These are phyloP conservation scores for Aurifilum marmelostoma DNA, from an alignment of 2,329 filamentous ascomycete species.

Conservation along the genomic window DNA sequence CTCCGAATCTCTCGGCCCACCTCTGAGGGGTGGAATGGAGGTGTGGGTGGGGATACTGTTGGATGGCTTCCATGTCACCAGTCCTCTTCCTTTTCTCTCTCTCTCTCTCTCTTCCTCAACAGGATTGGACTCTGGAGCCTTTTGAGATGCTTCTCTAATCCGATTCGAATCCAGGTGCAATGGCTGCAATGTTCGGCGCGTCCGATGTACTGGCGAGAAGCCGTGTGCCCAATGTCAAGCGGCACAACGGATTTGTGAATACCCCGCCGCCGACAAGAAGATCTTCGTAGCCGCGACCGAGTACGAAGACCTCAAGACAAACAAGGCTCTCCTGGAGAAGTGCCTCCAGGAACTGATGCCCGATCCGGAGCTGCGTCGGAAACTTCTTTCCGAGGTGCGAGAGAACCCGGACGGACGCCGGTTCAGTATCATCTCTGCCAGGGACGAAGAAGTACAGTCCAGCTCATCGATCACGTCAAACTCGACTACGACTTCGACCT, in stretches of 20 bases:
- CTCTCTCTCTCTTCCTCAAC: not conserved
- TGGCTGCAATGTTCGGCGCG: slow-evolving; percentile 55
- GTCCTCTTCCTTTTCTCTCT: too few species aligned
- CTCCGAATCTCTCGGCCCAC: not conserved
- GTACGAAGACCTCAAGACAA: slow-evolving; percentile 45
- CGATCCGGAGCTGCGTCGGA: slow-evolving; percentile 40
- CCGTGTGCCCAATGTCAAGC: slow-evolving; percentile 51
- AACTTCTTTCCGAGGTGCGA: slow-evolving; percentile 37
- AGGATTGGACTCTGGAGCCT: not conserved
- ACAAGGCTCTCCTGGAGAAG: slow-evolving; percentile 45
- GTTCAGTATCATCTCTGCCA: slow-evolving; percentile 25
- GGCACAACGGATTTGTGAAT: slow-evolving; percentile 48
- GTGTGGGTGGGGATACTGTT: too few species aligned
- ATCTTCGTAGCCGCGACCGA: slow-evolving; percentile 47
- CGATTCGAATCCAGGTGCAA: slow-evolving; percentile 47
- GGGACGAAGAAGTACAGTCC: slow-evolving; percentile 15
- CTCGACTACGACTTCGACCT: slow-evolving; percentile 25
- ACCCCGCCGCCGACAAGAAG: slow-evolving; percentile 50
- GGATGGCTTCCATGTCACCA: not conserved
- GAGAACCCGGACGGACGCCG: slow-evolving; percentile 19
- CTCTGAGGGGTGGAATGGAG: not conserved
- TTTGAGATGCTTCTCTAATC: slow-evolving; percentile 17
- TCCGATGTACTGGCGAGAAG: slow-evolving; percentile 55
- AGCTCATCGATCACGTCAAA: slow-evolving; percentile 31
- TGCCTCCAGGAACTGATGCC: slow-evolving; percentile 43